A percentile compares a stretch with the other conserved stretches of the same genome.
phyloP scores from a whole-genome alignment of 2,329 filamentous ascomycete genomes.

The Aspergillus fumigatiaffinis region DNA sequence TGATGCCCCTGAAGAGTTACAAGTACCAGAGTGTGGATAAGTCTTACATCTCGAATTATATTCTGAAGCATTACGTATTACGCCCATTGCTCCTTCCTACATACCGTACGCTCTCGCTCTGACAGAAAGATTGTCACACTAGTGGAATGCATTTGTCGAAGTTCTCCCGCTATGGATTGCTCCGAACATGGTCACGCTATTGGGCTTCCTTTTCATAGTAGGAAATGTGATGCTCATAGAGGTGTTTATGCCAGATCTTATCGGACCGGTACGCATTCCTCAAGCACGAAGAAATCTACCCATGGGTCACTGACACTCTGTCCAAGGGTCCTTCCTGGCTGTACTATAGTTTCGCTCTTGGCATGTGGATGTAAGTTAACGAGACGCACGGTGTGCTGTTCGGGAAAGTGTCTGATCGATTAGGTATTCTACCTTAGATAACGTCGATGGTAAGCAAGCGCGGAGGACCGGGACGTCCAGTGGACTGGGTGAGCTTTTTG shows the following conservation, averaged over 20 bases:
- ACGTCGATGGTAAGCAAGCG: constrained; percentile 97
- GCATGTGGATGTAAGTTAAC: constrained; percentile 78
- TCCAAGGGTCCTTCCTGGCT: constrained; percentile 78
- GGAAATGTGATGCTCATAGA: constrained; percentile 73
- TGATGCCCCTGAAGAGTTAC: constrained; percentile 89
- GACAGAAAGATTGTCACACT: constrained; percentile 2
- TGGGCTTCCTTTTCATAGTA: constrained; percentile 93
- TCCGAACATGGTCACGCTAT: constrained; percentile 92
- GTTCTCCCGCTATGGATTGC: constrained; percentile 92
- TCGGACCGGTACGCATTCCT: constrained; percentile 68
- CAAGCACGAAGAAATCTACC: not conserved
- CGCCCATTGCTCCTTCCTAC: not conserved
- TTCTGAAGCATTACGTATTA: constrained; percentile 89
- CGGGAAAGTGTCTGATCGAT: constrained; percentile 12
- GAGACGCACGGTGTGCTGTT: not conserved
- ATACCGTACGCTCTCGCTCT: not conserved
- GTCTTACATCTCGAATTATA: constrained; percentile 87
- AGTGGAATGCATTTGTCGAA: constrained; percentile 98
- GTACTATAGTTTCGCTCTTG: constrained; percentile 92
- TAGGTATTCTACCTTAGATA: constrained; percentile 93
- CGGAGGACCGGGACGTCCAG: constrained; percentile 91
- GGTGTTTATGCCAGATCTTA: constrained; percentile 80
- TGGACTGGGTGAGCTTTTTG: constrained; percentile 91
- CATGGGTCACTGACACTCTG: constrained; percentile 10
- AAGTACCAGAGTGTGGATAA: constrained; percentile 98